Conservation (phyloP, 2,329 filamentous ascomycete species). For the Cladosporium sp. region DNA sequence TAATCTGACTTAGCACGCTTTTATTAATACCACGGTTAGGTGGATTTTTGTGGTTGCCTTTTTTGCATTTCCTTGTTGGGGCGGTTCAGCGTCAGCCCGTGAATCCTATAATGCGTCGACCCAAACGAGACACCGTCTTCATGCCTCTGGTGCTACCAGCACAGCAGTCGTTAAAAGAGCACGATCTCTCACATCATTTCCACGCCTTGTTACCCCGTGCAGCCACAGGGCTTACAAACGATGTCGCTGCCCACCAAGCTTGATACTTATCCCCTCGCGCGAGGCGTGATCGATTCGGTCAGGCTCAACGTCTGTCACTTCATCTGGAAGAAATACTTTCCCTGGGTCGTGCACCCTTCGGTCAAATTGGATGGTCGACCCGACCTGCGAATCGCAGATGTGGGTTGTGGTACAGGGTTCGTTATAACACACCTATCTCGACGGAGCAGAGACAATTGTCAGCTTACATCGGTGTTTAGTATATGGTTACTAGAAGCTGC, state of each 20-base stretch:
- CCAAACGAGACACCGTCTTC: too few relatives aligned
- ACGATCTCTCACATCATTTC: too few relatives aligned
- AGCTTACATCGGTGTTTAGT: not conserved
- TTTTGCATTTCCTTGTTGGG: too few relatives aligned
- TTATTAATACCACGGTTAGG: too few relatives aligned
- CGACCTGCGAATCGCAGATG: constrained; percentile 6
- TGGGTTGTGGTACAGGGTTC: constrained; percentile 6
- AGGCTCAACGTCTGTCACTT: constrained; percentile 10
- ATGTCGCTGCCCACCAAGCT: not conserved
- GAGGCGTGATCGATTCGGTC: constrained; percentile 6
- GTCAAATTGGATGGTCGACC: not conserved
- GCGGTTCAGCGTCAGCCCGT: too few relatives aligned
- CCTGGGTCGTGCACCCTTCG: constrained; percentile 10
- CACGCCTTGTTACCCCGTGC: too few relatives aligned
- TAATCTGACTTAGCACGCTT: too few relatives aligned
- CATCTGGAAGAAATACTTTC: constrained; percentile 10
- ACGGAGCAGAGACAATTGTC: not conserved
- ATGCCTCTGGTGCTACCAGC: too few relatives aligned
- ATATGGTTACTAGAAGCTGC: constrained; percentile 8
- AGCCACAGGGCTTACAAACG: not conserved
- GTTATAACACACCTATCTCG: not conserved
- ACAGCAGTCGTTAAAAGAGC: too few relatives aligned
- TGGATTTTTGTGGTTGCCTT: too few relatives aligned
- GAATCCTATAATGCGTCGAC: too few relatives aligned
- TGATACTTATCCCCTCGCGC: constrained; percentile 9